Percentiles rank a stretch among this genome's conserved stretches.
phyloP scores from a whole-genome alignment of 2,329 filamentous ascomycete genomes.

The Aspergillus sp. region DNA sequence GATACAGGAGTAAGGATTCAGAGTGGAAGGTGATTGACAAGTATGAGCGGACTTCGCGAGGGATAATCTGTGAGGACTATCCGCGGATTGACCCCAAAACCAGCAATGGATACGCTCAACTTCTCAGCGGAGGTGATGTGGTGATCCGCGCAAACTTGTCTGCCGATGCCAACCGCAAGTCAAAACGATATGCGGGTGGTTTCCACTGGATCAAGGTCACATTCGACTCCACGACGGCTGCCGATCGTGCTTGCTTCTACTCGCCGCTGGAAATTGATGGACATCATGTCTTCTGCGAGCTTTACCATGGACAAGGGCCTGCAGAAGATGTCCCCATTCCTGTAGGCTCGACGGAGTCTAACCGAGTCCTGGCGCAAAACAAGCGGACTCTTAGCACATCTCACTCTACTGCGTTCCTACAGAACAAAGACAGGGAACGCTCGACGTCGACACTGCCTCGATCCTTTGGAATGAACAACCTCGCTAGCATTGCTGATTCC shows the following conservation, averaged over 20 bases:
- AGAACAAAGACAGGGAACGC: constrained; percentile 37
- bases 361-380: constrained; percentile 32
- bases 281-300: constrained; percentile 71
- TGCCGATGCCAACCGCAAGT: constrained; percentile 73
- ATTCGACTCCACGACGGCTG: constrained; percentile 74
- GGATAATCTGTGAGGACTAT: constrained; percentile 90
- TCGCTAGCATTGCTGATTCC: constrained; percentile 33
- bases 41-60: constrained; percentile 80
- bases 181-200: constrained; percentile 80
- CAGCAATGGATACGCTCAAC: constrained; percentile 70
- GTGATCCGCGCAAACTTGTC: constrained; percentile 71
- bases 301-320: constrained; percentile 68
- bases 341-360: constrained; percentile 45
- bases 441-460: constrained; percentile 44
- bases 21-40: constrained; percentile 86
- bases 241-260: constrained; percentile 69
- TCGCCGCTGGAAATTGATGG: constrained; percentile 75
- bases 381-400: constrained; percentile 42
- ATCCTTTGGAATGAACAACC: constrained; percentile 46
- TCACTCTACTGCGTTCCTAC: constrained; percentile 41
- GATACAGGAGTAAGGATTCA: constrained; percentile 70
- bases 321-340: constrained; percentile 66
- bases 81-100: constrained; percentile 78
- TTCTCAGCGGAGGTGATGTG: constrained; percentile 73
- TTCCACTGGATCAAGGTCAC: constrained; percentile 91